Base-by-base conservation (phyloP, 164 flowering plant species). In the Liquidambar formosana region DNA sequence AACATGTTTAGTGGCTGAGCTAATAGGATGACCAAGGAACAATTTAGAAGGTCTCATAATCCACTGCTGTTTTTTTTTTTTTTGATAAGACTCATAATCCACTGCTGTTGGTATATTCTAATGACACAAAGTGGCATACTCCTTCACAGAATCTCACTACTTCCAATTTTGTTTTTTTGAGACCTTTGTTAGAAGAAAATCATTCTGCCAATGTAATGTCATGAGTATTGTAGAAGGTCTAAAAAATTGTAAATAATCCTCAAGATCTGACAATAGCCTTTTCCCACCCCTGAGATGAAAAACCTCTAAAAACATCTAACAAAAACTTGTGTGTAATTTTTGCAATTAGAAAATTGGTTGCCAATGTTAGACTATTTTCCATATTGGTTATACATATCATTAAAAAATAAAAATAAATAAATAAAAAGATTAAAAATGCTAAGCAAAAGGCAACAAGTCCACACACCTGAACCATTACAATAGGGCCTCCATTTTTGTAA, bases 391-490 rank as follows among this genome's bases (percentile, higher is more conserved):
- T 21, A 41, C 21, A 10, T 5, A 26, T 46, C 62, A 60, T 41
- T n/a, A n/a, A n/a, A n/a, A n/a, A n/a, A n/a, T n/a, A n/a, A n/a
- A n/a, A n/a, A n/a, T n/a, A n/a, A n/a, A n/a, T n/a, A n/a, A n/a
- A n/a, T n/a, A n/a, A n/a, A n/a, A n/a, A n/a, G n/a, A n/a, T n/a
- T n/a, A n/a, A n/a, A 63, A 41, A 38, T 0, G 19, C 12, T 10
- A 62, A 38, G 65, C 52, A 48, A 51, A 26, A 66, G 38, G 15
- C 25, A 57, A 47, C 23, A 74, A 26, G 43, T 53, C 19, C 23
- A 68, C 80, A 28, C 49, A 93, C 99, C 96, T 95, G 99, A 77
- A 91, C 91, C 99, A 95, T 95, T 74, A 89, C 75, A 61, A 95
- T 84, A 61, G 99, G 99, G 41, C 99, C 97, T 61, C 97, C 99